phyloP scores from a whole-genome alignment of 78 protist genomes.

The Monocercomonoides exilis region DNA sequence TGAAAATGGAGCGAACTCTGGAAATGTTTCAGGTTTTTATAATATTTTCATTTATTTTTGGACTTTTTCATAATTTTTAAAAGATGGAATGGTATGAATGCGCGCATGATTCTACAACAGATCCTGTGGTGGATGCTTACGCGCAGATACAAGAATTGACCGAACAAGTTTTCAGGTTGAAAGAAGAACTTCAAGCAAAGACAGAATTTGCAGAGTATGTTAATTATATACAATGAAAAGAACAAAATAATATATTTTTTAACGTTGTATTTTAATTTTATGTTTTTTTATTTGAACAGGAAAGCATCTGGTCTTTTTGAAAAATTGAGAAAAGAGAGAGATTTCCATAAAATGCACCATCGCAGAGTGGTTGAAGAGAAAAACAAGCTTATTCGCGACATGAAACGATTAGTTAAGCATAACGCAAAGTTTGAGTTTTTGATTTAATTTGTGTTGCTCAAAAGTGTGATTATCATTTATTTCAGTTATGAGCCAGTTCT shows the following conservation, averaged over 20 bases:
- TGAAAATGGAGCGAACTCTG: conserved; percentile 38
- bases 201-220: background rate
- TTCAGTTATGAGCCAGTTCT: background rate
- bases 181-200: conserved; percentile 5
- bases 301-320: conserved; percentile 47
- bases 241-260: background rate
- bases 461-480: background rate
- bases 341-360: conserved; percentile 64
- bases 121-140: background rate
- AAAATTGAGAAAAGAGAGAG: conserved; percentile 60
- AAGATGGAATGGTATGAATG: conserved; percentile 61
- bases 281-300: background rate
- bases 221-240: background rate
- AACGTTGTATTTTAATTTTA: background rate
- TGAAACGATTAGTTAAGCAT: conserved; percentile 49
- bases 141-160: background rate
- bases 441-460: background rate
- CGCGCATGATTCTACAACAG: background rate
- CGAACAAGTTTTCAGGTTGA: background rate
- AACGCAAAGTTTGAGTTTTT: conserved; percentile 10
- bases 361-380: conserved; percentile 65
- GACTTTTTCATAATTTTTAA: background rate
- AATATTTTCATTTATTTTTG: too few relatives aligned
- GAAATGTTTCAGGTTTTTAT: conserved; percentile 51
- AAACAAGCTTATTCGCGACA: conserved; percentile 39